Conservation (phyloP, 352 stramenopile species). For the Globisporangium ultimum region DNA sequence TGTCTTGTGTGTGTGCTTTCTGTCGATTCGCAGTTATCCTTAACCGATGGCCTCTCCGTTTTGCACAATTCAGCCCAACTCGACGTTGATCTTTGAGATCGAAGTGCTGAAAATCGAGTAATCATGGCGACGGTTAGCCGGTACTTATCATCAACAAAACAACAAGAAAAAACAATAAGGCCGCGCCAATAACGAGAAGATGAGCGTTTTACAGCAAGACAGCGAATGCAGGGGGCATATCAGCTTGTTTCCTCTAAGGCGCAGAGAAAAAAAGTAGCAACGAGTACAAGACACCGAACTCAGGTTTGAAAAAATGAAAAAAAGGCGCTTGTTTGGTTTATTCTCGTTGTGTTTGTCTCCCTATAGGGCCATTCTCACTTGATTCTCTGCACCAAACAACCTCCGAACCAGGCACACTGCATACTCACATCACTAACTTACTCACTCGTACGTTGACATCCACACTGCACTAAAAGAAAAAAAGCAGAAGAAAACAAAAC, state of each 20-base stretch:
- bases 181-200: not conserved
- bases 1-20: slow-evolving; percentile 10
- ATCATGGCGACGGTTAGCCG: too few species aligned
- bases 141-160: not conserved
- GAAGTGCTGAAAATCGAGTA: slow-evolving; percentile 85
- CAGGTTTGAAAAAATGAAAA: not conserved
- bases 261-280: not conserved
- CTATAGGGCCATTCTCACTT: not conserved
- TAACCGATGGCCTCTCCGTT: slow-evolving; percentile 29
- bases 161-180: not conserved
- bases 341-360: not conserved
- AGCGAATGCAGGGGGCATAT: too few species aligned
- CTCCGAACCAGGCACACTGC: too few species aligned
- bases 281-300: not conserved
- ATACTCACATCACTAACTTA: too few species aligned
- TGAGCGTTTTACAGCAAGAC: too few species aligned
- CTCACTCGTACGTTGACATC: too few species aligned
- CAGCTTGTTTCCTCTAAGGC: not conserved
- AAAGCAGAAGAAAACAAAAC: too few species aligned
- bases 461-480: too few species aligned
- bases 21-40: slow-evolving; percentile 19
- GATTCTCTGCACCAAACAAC: too few species aligned
- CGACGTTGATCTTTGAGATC: slow-evolving; percentile 90
- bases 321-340: not conserved
- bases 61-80: slow-evolving; percentile 90